Base-by-base conservation (phyloP, 768 basidiomycete species). In the Mycena polygramma region DNA sequence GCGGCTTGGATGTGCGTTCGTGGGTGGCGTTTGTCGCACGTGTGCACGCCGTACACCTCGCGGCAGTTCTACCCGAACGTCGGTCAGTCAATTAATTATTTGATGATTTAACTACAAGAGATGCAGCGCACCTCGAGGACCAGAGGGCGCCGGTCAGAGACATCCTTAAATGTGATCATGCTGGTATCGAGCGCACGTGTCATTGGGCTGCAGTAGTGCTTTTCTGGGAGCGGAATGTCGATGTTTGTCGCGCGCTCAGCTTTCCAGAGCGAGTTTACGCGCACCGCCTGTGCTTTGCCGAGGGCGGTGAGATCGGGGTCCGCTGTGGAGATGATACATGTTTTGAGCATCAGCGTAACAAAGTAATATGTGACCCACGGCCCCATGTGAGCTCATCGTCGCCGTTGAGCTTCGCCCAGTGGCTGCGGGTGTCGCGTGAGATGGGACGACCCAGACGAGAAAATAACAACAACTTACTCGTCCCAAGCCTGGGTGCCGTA, bases 331-430 rank as follows among this genome's bases (percentile, higher is more conserved):
- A 43, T 45, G 17, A 11, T n/a, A 24, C 52, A 2, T 2, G 30
- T 3, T 30, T 30, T 30, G 30, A 30, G 30, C 45, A 46, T 58
- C 11, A 39, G 0, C 41, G 53, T 55, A 24, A 69, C n/a, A 17
- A 51, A 15, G 59, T 13, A 54, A 52, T 39, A 46, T 11, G 37
- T 36, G 20, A 86, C 91, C 73, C 74, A 92, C 91, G 93, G 35
- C 94, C 94, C 93, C 93, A 95, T 1, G 79, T 80, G 5, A 93
- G 79, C 61, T 91, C 86, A 15, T 82, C 90, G 70, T 95, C 91
- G 0, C 90, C 90, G 57, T 91, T 79, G 11, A 90, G 75, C 73
- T 85, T 90, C 3, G 90, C 85, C 89, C 88, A 93, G 72, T 90
- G 77, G 14, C 92, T 92, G 63, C 19, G 48, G 63, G n/a, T 41